Conservation (phyloP, 202 grass and related monocot genomes). For the Schoenoplectus tabernaemontani region DNA sequence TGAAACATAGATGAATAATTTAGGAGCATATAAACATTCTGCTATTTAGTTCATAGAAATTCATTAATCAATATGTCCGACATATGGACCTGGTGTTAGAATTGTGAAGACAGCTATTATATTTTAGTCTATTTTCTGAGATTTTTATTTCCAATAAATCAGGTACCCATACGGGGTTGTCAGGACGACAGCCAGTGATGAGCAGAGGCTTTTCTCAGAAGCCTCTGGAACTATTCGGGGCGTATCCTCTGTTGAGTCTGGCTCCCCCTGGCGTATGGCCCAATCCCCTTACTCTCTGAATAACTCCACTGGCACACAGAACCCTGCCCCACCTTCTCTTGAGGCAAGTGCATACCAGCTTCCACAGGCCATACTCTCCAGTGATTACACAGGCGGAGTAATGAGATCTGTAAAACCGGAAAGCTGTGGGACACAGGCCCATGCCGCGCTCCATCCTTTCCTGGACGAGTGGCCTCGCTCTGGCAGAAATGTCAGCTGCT, state of each 20-base stretch:
- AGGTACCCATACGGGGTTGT: slow-evolving; percentile 44
- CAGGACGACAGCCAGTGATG: slow-evolving; percentile 32
- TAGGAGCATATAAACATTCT: neutral
- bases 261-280: slow-evolving; percentile 28
- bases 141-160: slow-evolving; percentile 21
- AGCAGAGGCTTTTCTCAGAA: slow-evolving; percentile 61
- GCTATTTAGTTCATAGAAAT: neutral
- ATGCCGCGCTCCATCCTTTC: slow-evolving; percentile 56
- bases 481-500: slow-evolving; percentile 32
- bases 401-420: slow-evolving; percentile 39
- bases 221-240: slow-evolving; percentile 31
- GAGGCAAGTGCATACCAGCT: slow-evolving; percentile 5
- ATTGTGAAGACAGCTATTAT: neutral
- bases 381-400: slow-evolving; percentile 13
- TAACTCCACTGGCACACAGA: neutral
- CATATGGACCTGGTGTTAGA: neutral
- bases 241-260: slow-evolving; percentile 12
- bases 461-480: slow-evolving; percentile 80
- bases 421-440: slow-evolving; percentile 27
- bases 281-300: slow-evolving; percentile 24
- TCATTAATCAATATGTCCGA: neutral
- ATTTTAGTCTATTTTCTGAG: neutral
- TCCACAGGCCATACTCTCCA: slow-evolving; percentile 32
- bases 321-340: neutral
- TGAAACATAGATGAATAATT: neutral